Base-by-base conservation (phyloP, 148 eudicot species). In the Spergularia marina region DNA sequence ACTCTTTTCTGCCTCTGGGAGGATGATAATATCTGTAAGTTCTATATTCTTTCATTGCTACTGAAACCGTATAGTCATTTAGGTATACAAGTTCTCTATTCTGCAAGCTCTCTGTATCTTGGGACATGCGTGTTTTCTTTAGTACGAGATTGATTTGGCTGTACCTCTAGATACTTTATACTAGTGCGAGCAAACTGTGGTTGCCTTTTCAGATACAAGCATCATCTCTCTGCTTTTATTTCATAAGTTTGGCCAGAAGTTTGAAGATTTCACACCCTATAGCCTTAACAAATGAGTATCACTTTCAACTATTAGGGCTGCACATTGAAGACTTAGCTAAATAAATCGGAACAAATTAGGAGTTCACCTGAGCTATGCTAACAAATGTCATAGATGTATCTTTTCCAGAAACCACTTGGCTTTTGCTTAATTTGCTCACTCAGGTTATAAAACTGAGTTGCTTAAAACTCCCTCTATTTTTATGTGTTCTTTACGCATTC, bases 1-100 rank as follows among this genome's bases (percentile, higher is more conserved):
- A 86, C 68, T 67, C 52, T 92, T 95, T 84, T 82, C 89, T 52
- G 84, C 98, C 82, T 89, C 90, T 62, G 98, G 99, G 61, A 95
- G 99, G 85, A 88, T 87, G 74, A 92, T 95, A 76, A 56, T 95
- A 70, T 80, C 86, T 70, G 96, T 91, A 77, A 89, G 83, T 81
- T 76, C 39, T n/a, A 65, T 44, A 5, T 58, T 40, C 75, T 66
- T 41, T 62, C 55, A 68, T n/a, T 21, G 20, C 25, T 15, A 49
- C 3, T 57, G 59, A 16, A 60, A 68, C 65, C 51, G 68, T 55
- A 14, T 74, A 12, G 41, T 10, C 49, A 18, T 18, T 53, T 4
- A 18, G 53, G 44, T 11, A 21, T 36, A 6, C 5, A 54, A 15
- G 25, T 16, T 70, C 71, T 20, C n/a, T 49, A 53, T 52, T 56